Percentiles rank a stretch among this genome's conserved stretches.
Conservation (phyloP, 768 basidiomycete genomes). For the Hygrophorus pudorinus region DNA sequence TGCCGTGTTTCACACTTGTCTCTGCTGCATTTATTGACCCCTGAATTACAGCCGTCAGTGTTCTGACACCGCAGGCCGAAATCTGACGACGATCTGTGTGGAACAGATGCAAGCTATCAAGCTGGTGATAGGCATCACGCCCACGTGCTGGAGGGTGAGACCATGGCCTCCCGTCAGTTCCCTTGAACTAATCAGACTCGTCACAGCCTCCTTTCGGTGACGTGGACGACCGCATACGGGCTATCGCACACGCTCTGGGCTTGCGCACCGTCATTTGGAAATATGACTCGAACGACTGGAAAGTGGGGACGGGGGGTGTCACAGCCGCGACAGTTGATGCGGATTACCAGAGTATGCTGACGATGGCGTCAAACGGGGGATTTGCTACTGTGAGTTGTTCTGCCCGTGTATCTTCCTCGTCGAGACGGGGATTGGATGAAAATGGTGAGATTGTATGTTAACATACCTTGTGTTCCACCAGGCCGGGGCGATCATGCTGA, state of each 20-base stretch:
- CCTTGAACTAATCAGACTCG: neutral
- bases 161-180: neutral
- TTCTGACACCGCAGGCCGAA: too few relatives aligned
- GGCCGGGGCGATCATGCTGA: conserved; percentile 43
- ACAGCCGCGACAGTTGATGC: conserved; percentile 35
- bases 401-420: too few relatives aligned
- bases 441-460: neutral
- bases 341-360: conserved; percentile 46
- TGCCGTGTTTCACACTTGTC: neutral
- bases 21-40: neutral
- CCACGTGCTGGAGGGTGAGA: conserved; percentile 51
- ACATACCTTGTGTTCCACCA: conserved; percentile 10
- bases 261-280: conserved; percentile 68
- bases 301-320: conserved; percentile 36
- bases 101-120: conserved; percentile 43
- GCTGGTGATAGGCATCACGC: conserved; percentile 43
- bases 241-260: conserved; percentile 57
- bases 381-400: conserved; percentile 25
- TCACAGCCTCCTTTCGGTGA: conserved; percentile 54
- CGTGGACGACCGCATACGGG: conserved; percentile 67
- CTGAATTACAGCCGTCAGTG: too few relatives aligned
- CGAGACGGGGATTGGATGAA: neutral
- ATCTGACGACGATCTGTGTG: neutral
- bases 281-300: conserved; percentile 68
- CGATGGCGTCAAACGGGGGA: conserved; percentile 31